phyloP scores from a whole-genome alignment of 352 stramenopile species.

The Phytophthora megakarya region DNA sequence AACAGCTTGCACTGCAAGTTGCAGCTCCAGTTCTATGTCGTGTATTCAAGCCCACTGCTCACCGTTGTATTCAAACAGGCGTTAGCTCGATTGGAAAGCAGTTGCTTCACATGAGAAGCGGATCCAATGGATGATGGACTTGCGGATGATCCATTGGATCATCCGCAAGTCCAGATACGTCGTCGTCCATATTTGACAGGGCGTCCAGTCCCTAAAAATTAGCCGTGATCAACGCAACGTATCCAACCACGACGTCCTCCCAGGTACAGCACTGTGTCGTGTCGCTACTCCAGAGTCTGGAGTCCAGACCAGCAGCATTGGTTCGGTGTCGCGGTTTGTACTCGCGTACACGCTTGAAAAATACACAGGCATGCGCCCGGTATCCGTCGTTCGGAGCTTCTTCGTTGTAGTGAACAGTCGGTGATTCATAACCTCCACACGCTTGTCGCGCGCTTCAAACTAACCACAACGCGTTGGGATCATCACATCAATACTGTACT shows the following conservation, averaged over 20 bases:
- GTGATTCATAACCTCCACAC: slow-evolving; percentile 19
- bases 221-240: no score
- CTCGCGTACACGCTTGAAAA: slow-evolving; percentile 14
- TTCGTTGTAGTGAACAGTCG: slow-evolving; percentile 16
- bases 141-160: no score
- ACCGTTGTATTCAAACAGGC: no score
- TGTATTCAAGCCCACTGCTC: no score
- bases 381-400: slow-evolving; percentile 20
- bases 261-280: slow-evolving; percentile 13
- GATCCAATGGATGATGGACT: no score
- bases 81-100: no score
- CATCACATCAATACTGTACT: slow-evolving; percentile 17
- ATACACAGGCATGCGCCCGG: slow-evolving; percentile 21
- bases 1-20: no score
- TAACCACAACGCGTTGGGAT: background rate
- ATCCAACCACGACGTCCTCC: background rate
- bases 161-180: slow-evolving; percentile 10
- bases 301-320: background rate
- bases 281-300: slow-evolving; percentile 18
- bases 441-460: slow-evolving; percentile 11
- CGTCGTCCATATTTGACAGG: no score
- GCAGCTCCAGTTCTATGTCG: no score
- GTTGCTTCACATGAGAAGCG: no score
- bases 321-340: background rate
- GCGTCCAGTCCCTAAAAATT: no score